Base-by-base conservation (phyloP, 2,329 filamentous ascomycete species). In the Aureobasidium leucospermi region DNA sequence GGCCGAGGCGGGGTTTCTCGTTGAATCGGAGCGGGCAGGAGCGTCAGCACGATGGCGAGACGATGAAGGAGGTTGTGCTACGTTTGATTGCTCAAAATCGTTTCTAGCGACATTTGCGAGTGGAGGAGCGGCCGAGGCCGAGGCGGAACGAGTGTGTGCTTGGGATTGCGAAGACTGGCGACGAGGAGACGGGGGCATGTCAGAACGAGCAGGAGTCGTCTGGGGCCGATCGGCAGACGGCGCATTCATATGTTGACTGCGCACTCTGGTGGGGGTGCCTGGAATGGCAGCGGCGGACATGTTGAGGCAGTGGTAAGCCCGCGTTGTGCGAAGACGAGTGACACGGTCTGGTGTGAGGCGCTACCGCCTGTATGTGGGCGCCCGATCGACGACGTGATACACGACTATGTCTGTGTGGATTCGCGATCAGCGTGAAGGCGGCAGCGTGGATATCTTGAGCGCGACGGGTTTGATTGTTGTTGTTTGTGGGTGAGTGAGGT, bases 11-110 rank as follows among this genome's bases (percentile, higher is more conserved):
- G 68, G 67, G 38, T 74, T 73, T 62, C 80, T 74, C 69, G 75
- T 82, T 65, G 78, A 79, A 67, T 84, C 84, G 72, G 79, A 78
- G 72, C 80, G 81, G 65, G 79, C 73, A 43, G 62, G 61, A 13
- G 57, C 62, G 16, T 55, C 57, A 23, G 63, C 63, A 52, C 63
- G 65, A 58, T 62, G 63, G 11, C 66, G 61, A 62, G 83, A 80
- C 65, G 76, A 73, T 56, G 74, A 66, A 39, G 61, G 51, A 3
- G 83, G 76, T 58, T 81, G 78, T 67, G 83, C 81, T 76, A 88
- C 73, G 77, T 86, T 86, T 67, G 81, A 79, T 67, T 85, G 81
- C 75, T 93, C 89, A 78, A 85, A 86, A 74, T 94, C 89, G 72
- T 86, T 80, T 68, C 87, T 84, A 60, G 79, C 78, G 66, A 82